Evolutionary conservation across 116 monocot species (phyloP).

Genomic region (Thalassia testudinum): DNA sequence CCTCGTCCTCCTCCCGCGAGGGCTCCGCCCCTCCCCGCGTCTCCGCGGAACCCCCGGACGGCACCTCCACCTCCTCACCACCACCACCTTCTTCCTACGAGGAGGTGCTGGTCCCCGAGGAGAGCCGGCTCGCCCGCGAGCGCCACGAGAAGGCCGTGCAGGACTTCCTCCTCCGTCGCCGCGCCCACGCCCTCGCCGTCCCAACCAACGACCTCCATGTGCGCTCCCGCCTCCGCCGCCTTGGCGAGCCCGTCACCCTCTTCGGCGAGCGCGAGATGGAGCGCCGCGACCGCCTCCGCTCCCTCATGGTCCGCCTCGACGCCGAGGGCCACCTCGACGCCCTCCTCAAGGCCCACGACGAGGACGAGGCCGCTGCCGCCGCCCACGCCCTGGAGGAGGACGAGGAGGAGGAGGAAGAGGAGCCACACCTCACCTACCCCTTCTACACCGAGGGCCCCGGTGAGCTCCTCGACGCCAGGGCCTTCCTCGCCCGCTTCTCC

Average conservation of each 20-base stretch:
- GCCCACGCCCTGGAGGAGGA: constrained; percentile 11
- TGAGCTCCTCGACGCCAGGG: constrained; percentile 53
- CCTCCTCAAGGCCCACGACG: constrained; percentile 54
- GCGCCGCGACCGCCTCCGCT: constrained; percentile 79
- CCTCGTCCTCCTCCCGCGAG: constrained; percentile 3
- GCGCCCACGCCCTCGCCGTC: constrained; percentile 85
- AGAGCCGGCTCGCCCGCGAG: constrained; percentile 66
- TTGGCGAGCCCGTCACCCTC: constrained; percentile 85
- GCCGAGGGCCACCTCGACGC: constrained; percentile 67
- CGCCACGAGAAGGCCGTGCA: constrained; percentile 78
- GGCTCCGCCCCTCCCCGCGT: neutral
- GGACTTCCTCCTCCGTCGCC: constrained; percentile 72
- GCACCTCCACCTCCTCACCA: constrained; percentile 26
- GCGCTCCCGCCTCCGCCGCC: constrained; percentile 77
- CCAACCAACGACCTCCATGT: constrained; percentile 93
- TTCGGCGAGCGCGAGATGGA: constrained; percentile 99
- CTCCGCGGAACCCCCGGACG: neutral
- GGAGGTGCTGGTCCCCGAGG: constrained; percentile 65
- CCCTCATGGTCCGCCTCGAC: constrained; percentile 71
- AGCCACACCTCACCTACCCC: constrained; percentile 44
- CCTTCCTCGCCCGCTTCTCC: constrained; percentile 47
- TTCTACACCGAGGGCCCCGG: constrained; percentile 76
- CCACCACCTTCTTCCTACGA: constrained; percentile 11
- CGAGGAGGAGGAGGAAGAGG: constrained; percentile 23
- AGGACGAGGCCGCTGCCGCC: constrained; percentile 26